These are phyloP conservation scores for Hemerocallis citrina DNA, from an alignment of 106 monocot species.

Conservation along the genomic window DNA sequence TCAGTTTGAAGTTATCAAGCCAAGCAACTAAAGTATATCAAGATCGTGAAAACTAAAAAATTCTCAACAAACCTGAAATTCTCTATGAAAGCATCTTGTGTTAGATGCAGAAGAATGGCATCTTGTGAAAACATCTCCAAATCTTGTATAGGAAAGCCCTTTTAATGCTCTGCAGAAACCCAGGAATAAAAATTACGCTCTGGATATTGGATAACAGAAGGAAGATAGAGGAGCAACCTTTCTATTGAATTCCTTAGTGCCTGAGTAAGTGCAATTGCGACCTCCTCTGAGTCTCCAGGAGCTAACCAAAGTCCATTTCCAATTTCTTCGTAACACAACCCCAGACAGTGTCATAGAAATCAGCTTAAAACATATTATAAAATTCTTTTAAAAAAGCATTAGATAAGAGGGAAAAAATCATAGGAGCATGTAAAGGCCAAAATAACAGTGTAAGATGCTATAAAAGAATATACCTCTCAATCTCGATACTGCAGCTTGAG, in stretches of 20 bases:
- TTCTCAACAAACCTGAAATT: constrained; percentile 55
- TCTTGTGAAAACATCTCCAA: constrained; percentile 93
- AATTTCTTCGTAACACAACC: constrained; percentile 31
- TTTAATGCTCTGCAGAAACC: constrained; percentile 51
- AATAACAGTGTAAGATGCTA: neutral
- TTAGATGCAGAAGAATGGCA: constrained; percentile 31
- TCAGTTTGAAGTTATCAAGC: too few relatives aligned
- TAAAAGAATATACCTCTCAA: constrained; percentile 54
- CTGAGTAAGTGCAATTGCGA: constrained; percentile 79
- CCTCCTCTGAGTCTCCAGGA: constrained; percentile 95
- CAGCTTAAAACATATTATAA: too few relatives aligned
- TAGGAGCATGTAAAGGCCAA: neutral
- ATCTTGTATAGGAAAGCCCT: constrained; percentile 76
- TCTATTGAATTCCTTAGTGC: constrained; percentile 81
- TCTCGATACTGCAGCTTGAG: constrained; percentile 59
- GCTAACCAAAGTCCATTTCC: constrained; percentile 80
- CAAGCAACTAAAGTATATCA: neutral
- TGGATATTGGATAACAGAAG: neutral
- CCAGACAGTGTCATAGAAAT: neutral
- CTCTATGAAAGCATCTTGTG: too few relatives aligned
- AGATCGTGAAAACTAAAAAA: neutral
- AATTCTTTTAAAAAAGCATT: too few relatives aligned
- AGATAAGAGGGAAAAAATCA: too few relatives aligned
- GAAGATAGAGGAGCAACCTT: constrained; percentile 44
- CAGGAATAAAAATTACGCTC: constrained; percentile 1